Base-by-base conservation (phyloP, 2,329 filamentous ascomycete species). In the Pseudogymnoascus sp. region DNA sequence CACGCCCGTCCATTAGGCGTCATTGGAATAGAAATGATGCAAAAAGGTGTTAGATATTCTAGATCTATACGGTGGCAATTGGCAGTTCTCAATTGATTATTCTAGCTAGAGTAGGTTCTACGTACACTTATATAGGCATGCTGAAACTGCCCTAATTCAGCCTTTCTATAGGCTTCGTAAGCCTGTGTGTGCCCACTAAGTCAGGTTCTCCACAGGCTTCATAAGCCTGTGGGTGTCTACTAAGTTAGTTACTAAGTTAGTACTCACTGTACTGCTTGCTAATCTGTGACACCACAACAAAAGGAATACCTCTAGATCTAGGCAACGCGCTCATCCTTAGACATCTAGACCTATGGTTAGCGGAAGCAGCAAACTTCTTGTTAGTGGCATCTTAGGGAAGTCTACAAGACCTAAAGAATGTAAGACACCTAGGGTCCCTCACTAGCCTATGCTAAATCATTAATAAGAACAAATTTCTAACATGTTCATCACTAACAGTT, bases 321-420 rank as follows among this genome's bases (percentile, higher is more conserved):
- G 62, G 61, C 21, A 15, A 44, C 38, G 36, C 36, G 23, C 47
- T 64, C 17, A 44, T 65, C 64, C 33, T 61, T 23, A 65, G 59
- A 44, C 33, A 61, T 38, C 62, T 57, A 60, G 42, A 65, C 19
- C 15, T 21, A 38, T 65, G 42, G 62, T 65, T 59, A 28, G 15
- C 23, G 28, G 44, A 64, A 57, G 62, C 64, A 10, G 63, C 44
- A 11, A 62, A 65, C 26, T 65, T 65, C 36, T n/a, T 65, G 13
- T 23, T 62, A 10, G 38, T 65, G 47, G 50, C 60, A 17, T 65
- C 60, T 38, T 64, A 26, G 62, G 60, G 33, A 11, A 62, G 62
- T 50, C 53, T 65, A 62, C 31, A 65, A 19, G 64, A 65, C 42
- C 40, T 65, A 36, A 31, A 61, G n/a, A 42, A 65, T 38, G 50